A percentile compares a stretch with the other conserved stretches of the same genome.
These are phyloP conservation scores for Tetrapisispora iriomotensis DNA, from an alignment of 805 yeast genomes.

Conservation along the genomic window DNA sequence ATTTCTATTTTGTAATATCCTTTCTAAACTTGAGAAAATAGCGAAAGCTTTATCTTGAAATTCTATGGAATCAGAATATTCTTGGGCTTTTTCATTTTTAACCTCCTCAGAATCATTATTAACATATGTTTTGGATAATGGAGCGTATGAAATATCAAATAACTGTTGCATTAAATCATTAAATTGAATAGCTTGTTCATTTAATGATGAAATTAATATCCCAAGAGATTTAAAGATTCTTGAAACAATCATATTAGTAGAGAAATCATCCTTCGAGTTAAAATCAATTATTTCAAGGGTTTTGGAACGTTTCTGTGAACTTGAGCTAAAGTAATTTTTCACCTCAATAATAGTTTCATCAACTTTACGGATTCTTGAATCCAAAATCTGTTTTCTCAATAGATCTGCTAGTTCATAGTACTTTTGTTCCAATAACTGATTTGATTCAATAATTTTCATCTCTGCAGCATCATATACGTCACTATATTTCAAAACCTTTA, in stretches of 20 bases:
- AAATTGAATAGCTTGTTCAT: constrained; percentile 22
- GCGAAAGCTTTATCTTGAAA: constrained; percentile 65
- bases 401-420: constrained; percentile 54
- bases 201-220: constrained; percentile 9
- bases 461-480: constrained; percentile 23
- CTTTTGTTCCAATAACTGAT: constrained; percentile 39
- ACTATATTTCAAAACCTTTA: constrained; percentile 8
- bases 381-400: constrained; percentile 43
- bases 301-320: constrained; percentile 2
- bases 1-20: constrained; percentile 37
- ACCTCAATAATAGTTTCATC: constrained; percentile 19
- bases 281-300: constrained; percentile 10
- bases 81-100: constrained; percentile 54
- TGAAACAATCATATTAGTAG: constrained; percentile 14
- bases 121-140: constrained; percentile 21
- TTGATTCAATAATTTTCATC: constrained; percentile 19
- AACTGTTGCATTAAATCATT: constrained; percentile 6
- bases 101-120: constrained; percentile 9
- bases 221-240: constrained; percentile 16
- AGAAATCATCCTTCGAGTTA: constrained; percentile 12
- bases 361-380: constrained; percentile 29
- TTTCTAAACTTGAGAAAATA: constrained; percentile 45
- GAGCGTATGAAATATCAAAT: constrained; percentile 6
- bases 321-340: constrained; percentile 10
- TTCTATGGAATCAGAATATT: constrained; percentile 63